Conservation (phyloP, 305 asterid species). For the Solanum hybrid region DNA sequence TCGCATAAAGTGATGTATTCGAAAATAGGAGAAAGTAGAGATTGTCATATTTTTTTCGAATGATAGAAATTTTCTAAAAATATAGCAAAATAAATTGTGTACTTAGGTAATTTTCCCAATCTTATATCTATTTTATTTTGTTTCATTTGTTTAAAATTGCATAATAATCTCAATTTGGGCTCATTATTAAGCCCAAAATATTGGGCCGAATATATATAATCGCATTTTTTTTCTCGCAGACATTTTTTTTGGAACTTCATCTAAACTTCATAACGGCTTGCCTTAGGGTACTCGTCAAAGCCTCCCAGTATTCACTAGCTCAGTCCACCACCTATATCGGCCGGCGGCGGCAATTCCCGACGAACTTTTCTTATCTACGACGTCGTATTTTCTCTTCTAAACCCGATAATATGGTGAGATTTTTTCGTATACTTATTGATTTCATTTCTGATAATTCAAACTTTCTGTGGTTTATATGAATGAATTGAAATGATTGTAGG, state of each 20-base stretch:
- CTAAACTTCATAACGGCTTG: not conserved
- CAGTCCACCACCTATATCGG: not conserved
- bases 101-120: not conserved
- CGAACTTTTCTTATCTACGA: not conserved
- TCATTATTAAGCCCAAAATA: not conserved
- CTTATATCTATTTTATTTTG: not conserved
- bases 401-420: not conserved
- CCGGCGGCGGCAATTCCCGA: not conserved
- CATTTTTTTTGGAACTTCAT: not conserved
- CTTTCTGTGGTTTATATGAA: too few species aligned
- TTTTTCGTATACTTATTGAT: not conserved
- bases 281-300: slow-evolving; percentile 1
- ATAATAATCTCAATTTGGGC: not conserved
- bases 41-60: too few species aligned
- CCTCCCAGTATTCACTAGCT: not conserved
- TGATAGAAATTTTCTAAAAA: too few species aligned
- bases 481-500: not conserved
- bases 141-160: not conserved
- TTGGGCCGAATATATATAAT: not conserved
- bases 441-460: not conserved
- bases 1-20: too few species aligned
- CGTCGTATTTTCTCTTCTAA: not conserved
- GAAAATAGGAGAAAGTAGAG: not conserved
- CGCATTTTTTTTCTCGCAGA: not conserved
- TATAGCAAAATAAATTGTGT: not conserved